phyloP scores from a whole-genome alignment of 257 asterid species.

The Leptodermis oblonga region DNA sequence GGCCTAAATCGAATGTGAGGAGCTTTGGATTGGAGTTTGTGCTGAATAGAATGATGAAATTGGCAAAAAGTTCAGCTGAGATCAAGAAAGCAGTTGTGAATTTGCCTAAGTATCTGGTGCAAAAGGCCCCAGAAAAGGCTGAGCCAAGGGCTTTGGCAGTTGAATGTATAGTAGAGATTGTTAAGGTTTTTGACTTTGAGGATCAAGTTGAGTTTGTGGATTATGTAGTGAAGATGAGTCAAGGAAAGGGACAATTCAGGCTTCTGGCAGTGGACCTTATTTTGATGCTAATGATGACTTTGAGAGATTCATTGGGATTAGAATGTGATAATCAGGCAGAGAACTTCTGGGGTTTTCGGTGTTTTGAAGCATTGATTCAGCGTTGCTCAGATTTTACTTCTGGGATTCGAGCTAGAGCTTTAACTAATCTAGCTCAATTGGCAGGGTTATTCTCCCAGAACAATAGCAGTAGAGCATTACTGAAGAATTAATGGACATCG shows the following conservation, averaged over 20 bases:
- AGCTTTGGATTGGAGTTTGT: conserved; percentile 64
- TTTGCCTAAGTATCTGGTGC: conserved; percentile 71
- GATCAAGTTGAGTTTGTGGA: conserved; percentile 54
- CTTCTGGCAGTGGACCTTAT: conserved; percentile 79
- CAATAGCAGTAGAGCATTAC: conserved; percentile 35
- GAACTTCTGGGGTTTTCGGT: conserved; percentile 51
- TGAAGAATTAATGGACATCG: conserved; percentile 63
- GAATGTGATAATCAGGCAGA: conserved; percentile 32
- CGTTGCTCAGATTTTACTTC: conserved; percentile 78
- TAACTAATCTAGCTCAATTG: conserved; percentile 68
- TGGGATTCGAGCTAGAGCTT: conserved; percentile 80
- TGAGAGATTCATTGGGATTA: conserved; percentile 47
- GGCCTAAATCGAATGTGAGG: conserved; percentile 52
- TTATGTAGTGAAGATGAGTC: conserved; percentile 73
- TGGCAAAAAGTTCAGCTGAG: conserved; percentile 40
- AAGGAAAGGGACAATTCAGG: conserved; percentile 74
- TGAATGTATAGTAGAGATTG: conserved; percentile 67
- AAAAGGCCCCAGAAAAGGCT: conserved; percentile 79
- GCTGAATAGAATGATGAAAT: conserved; percentile 50
- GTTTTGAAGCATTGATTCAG: conserved; percentile 62
- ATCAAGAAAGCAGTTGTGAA: conserved; percentile 59
- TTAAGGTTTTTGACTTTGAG: conserved; percentile 57
- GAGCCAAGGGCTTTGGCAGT: conserved; percentile 81
- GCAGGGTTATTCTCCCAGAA: conserved; percentile 45
- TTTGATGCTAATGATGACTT: conserved; percentile 43